Evolutionary conservation across 192 early-diverging fungal genomes (phyloP).

Genomic region (Coemansia sp.): DNA sequence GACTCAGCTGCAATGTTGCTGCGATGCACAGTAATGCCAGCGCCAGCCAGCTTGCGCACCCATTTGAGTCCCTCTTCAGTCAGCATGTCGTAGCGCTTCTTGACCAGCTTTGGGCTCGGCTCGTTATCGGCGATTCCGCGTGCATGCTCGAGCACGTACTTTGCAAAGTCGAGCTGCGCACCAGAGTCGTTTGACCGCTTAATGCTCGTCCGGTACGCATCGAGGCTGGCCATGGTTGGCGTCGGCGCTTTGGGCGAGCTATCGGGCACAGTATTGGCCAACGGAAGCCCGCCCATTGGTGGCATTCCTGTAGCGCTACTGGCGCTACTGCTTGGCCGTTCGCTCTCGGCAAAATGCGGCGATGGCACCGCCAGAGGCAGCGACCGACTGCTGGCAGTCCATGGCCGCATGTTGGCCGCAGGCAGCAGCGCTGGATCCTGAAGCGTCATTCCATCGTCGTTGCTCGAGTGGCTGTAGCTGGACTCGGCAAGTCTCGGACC

Average conservation of each 20-base stretch:
- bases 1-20: slow-evolving; percentile 82
- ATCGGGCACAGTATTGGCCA: slow-evolving; percentile 13
- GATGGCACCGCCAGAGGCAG: slow-evolving; percentile 23
- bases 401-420: slow-evolving; percentile 31
- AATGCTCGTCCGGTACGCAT: slow-evolving; percentile 46
- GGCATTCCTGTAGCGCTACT: slow-evolving; percentile 41
- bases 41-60: slow-evolving; percentile 78
- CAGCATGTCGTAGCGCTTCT: slow-evolving; percentile 71
- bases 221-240: slow-evolving; percentile 41
- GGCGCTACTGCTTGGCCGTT: slow-evolving; percentile 38
- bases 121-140: slow-evolving; percentile 65
- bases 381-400: slow-evolving; percentile 46
- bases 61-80: slow-evolving; percentile 80
- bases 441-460: slow-evolving; percentile 22
- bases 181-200: slow-evolving; percentile 66
- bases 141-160: slow-evolving; percentile 79
- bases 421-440: slow-evolving; percentile 9
- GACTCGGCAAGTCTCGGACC: slow-evolving; percentile 3
- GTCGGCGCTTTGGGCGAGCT: slow-evolving; percentile 34
- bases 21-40: slow-evolving; percentile 62
- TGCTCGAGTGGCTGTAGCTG: slow-evolving; percentile 29
- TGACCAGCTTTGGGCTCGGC: slow-evolving; percentile 64
- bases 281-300: slow-evolving; percentile 33
- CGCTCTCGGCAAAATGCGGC: slow-evolving; percentile 27
- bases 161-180: slow-evolving; percentile 82